Percentiles rank a stretch among this genome's conserved stretches.
Conservation (phyloP, 2,329 filamentous ascomycete species). For the Cadophora sp. region DNA sequence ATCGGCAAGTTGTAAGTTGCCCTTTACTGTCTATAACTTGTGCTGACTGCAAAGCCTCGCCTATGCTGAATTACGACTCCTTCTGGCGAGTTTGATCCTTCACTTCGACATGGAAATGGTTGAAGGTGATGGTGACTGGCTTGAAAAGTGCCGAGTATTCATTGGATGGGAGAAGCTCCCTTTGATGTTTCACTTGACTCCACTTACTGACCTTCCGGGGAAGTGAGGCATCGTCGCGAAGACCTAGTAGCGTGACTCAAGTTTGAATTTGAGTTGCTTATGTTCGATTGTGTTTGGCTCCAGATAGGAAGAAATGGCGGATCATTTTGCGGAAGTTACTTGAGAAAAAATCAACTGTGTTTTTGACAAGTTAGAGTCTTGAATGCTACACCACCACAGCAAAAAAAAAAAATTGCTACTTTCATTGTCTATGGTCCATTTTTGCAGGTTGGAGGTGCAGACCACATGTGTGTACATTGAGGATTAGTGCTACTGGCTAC, state of each 20-base stretch:
- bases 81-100: conserved; percentile 13
- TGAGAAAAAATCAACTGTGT: no score
- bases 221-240: not conserved
- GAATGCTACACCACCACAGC: no score
- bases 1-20: conserved; percentile 5
- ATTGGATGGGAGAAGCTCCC: conserved; percentile 18
- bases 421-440: no score
- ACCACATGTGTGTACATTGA: no score
- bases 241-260: not conserved
- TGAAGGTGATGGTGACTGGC: conserved; percentile 8
- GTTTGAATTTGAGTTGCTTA: not conserved
- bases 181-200: conserved; percentile 3
- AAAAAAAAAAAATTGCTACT: no score
- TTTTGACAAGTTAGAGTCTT: no score
- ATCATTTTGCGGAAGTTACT: no score
- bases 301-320: no score
- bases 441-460: no score
- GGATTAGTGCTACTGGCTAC: no score
- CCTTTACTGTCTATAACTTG: no score
- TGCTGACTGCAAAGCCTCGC: conserved; percentile 3
- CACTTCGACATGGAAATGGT: conserved; percentile 13
- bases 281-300: no score
- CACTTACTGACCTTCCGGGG: not conserved
- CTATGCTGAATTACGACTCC: conserved; percentile 7
- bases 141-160: conserved; percentile 15